A percentile compares a stretch with the other conserved stretches of the same genome.
Conservation (phyloP, 306 rosid genomes). For the Rosa rugosa region DNA sequence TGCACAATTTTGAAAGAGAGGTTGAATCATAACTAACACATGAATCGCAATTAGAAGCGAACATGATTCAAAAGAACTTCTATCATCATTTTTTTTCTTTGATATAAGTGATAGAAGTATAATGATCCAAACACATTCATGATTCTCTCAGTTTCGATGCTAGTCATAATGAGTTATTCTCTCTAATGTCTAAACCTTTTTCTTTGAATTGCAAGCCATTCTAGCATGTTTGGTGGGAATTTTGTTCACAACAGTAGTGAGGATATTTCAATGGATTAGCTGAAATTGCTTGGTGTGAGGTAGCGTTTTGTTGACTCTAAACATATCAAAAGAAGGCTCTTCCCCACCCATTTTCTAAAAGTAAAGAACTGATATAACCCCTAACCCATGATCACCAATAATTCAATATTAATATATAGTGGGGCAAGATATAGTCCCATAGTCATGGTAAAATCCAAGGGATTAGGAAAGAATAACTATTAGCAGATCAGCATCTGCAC, state of each 20-base stretch:
- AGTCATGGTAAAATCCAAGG: not conserved
- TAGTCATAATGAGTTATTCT: not conserved
- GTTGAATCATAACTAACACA: not conserved
- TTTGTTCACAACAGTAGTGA: not conserved
- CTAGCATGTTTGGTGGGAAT: not conserved
- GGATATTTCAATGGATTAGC: not conserved
- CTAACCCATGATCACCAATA: slow-evolving; percentile 16
- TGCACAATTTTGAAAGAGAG: not conserved
- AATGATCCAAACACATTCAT: not conserved
- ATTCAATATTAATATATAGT: slow-evolving; percentile 18
- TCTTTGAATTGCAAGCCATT: not conserved
- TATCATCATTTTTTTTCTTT: not conserved
- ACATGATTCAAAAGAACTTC: not conserved
- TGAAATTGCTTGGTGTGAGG: slow-evolving; percentile 3
- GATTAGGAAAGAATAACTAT: not conserved
- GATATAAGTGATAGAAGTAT: not conserved
- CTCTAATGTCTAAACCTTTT: not conserved
- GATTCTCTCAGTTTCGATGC: not conserved
- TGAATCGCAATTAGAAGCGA: not conserved
- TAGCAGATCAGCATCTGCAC: not conserved
- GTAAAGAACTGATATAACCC: slow-evolving; percentile 2
- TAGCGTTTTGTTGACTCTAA: slow-evolving; percentile 19
- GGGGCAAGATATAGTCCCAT: slow-evolving; percentile 27
- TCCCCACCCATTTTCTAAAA: slow-evolving; percentile 2
- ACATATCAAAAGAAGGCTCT: not conserved